Percentiles rank a stretch among this genome's conserved stretches.
phyloP scores from a whole-genome alignment of 306 rosid genomes.

The Parietaria judaica region DNA sequence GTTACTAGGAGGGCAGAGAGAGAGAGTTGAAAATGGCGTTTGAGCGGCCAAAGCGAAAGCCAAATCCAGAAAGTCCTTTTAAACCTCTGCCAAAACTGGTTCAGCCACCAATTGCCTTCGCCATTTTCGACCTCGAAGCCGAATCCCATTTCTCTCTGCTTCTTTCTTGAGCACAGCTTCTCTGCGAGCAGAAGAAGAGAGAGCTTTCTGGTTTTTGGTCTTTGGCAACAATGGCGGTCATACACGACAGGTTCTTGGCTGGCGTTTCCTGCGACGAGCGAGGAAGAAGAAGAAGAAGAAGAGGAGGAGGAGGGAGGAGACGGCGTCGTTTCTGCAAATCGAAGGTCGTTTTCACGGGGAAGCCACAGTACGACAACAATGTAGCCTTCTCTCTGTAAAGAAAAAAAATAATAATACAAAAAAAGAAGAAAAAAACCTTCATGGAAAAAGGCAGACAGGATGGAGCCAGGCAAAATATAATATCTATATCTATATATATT shows the following conservation, averaged over 20 bases:
- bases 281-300: constrained; percentile 16
- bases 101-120: constrained; percentile 36
- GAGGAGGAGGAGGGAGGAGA: constrained; percentile 27
- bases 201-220: background rate
- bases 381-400: constrained; percentile 49
- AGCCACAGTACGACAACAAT: constrained; percentile 54
- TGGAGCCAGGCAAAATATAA: constrained; percentile 41
- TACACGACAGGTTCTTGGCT: constrained; percentile 1
- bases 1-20: constrained; percentile 22
- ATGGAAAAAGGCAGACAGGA: constrained; percentile 53
- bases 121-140: constrained; percentile 13
- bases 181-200: constrained; percentile 14
- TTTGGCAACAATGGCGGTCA: constrained; percentile 14
- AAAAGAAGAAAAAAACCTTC: constrained; percentile 19
- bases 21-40: constrained; percentile 69
- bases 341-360: constrained; percentile 37
- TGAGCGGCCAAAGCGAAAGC: constrained; percentile 54
- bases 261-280: constrained; percentile 36
- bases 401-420: background rate
- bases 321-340: constrained; percentile 42
- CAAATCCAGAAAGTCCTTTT: constrained; percentile 35
- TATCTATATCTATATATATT: constrained; percentile 8
- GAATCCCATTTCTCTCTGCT: constrained; percentile 9
- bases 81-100: constrained; percentile 29
- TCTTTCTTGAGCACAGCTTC: constrained; percentile 2